phyloP scores from a whole-genome alignment of 164 flowering plant species.

The Magnolia kwangsiensis region DNA sequence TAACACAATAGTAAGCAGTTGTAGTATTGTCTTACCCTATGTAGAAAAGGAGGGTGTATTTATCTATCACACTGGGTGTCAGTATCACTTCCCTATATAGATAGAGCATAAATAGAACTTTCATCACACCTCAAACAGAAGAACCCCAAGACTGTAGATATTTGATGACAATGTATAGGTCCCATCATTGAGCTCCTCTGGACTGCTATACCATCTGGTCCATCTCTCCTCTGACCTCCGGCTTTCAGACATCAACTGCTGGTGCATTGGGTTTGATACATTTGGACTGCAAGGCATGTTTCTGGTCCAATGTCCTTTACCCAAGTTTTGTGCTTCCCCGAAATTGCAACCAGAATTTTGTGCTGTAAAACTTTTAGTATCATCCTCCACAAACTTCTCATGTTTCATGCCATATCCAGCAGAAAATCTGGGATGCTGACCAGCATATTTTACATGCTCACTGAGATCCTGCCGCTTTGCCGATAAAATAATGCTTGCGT shows the following conservation, averaged over 20 bases:
- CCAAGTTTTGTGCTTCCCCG: constrained; percentile 8
- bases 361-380: constrained; percentile 6
- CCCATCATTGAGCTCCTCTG: constrained; percentile 51
- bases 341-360: constrained; percentile 22
- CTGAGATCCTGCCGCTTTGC: constrained; percentile 49
- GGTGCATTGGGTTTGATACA: constrained; percentile 18
- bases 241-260: constrained; percentile 20
- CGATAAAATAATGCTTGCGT: constrained; percentile 15
- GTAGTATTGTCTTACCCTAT: too few relatives aligned
- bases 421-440: constrained; percentile 33
- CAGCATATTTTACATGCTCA: constrained; percentile 21
- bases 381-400: constrained; percentile 19
- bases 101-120: background rate
- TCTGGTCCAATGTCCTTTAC: constrained; percentile 16
- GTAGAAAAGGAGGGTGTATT: too few relatives aligned
- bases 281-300: constrained; percentile 17
- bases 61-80: too few relatives aligned
- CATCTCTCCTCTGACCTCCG: constrained; percentile 53
- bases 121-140: constrained; percentile 82
- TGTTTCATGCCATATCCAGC: constrained; percentile 24
- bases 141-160: constrained; percentile 82
- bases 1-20: too few relatives aligned
- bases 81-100: background rate
- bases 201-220: constrained; percentile 65
- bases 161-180: constrained; percentile 54